A percentile compares a stretch with the other conserved stretches of the same genome.
Evolutionary conservation across 345 rosid genomes (phyloP).

Genomic region (Salix arbutifolia): DNA sequence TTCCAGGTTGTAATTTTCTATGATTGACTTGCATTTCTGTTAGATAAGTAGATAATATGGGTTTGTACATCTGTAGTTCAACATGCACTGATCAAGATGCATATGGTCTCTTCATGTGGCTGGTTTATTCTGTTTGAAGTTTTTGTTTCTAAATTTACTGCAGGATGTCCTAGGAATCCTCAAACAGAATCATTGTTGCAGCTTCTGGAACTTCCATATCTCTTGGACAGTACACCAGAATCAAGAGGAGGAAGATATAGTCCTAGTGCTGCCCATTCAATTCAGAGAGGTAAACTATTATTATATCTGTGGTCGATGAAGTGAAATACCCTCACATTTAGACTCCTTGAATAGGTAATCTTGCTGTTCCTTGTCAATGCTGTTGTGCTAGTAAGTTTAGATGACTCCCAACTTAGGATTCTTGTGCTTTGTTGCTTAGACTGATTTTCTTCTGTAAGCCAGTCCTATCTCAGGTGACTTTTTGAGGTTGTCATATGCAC

Average conservation of each 20-base stretch:
- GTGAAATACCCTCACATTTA: neutral
- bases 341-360: too few relatives aligned
- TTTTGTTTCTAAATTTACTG: neutral
- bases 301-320: neutral
- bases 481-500: too few relatives aligned
- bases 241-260: slow-evolving; percentile 28
- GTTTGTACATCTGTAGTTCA: neutral
- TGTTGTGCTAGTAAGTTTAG: neutral
- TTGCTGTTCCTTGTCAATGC: neutral
- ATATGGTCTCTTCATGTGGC: neutral
- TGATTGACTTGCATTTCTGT: too few relatives aligned
- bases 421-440: too few relatives aligned
- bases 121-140: neutral
- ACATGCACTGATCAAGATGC: slow-evolving; percentile 1
- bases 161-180: slow-evolving; percentile 62
- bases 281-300: slow-evolving; percentile 39
- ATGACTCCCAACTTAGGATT: neutral
- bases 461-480: too few relatives aligned
- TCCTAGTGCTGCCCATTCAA: slow-evolving; percentile 26
- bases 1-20: too few relatives aligned
- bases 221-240: slow-evolving; percentile 52
- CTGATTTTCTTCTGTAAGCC: too few relatives aligned
- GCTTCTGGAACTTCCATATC: slow-evolving; percentile 76
- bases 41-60: too few relatives aligned
- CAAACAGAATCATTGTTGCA: slow-evolving; percentile 70